Conservation (phyloP, 2,329 filamentous ascomycete genomes). For the Phaeosphaeriaceae sp. region DNA sequence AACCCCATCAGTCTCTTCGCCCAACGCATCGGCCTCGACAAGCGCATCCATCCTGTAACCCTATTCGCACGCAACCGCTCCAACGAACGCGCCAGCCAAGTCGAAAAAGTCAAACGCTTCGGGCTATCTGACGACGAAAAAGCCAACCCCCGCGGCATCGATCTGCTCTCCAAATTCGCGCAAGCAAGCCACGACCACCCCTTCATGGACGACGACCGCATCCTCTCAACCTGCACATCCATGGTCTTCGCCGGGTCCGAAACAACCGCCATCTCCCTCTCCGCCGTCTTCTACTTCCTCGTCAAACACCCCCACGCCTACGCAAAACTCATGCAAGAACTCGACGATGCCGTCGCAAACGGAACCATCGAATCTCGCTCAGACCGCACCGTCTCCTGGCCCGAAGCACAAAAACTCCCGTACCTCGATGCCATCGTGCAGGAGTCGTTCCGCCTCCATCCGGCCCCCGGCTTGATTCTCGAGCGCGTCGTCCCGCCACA, state of each 20-base stretch:
- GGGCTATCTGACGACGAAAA: conserved; percentile 44
- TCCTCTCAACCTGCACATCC: conserved; percentile 73
- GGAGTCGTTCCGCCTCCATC: conserved; percentile 78
- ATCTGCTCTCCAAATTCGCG: conserved; percentile 75
- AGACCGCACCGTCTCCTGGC: conserved; percentile 70
- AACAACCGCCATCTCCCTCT: conserved; percentile 77
- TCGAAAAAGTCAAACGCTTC: conserved; percentile 54
- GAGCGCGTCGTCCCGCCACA: conserved; percentile 73
- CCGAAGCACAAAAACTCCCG: conserved; percentile 71
- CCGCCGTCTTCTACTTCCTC: conserved; percentile 75
- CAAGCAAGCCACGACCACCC: conserved; percentile 71
- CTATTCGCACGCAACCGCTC: conserved; percentile 73
- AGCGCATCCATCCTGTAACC: conserved; percentile 74
- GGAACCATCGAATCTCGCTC: conserved; percentile 54
- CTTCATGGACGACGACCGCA: conserved; percentile 73
- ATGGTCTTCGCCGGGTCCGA: conserved; percentile 78
- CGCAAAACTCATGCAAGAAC: conserved; percentile 63
- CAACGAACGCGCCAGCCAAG: conserved; percentile 66
- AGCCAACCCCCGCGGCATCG: conserved; percentile 51
- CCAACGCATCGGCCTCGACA: conserved; percentile 70
- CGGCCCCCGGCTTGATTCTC: conserved; percentile 73
- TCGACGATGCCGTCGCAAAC: conserved; percentile 63
- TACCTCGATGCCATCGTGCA: conserved; percentile 82
- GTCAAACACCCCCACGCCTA: conserved; percentile 67
- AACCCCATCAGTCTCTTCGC: conserved; percentile 75